Percentiles rank a stretch among this genome's conserved stretches.
Conservation (phyloP, 2,329 filamentous ascomycete species). For the Diaporthe velutina region DNA sequence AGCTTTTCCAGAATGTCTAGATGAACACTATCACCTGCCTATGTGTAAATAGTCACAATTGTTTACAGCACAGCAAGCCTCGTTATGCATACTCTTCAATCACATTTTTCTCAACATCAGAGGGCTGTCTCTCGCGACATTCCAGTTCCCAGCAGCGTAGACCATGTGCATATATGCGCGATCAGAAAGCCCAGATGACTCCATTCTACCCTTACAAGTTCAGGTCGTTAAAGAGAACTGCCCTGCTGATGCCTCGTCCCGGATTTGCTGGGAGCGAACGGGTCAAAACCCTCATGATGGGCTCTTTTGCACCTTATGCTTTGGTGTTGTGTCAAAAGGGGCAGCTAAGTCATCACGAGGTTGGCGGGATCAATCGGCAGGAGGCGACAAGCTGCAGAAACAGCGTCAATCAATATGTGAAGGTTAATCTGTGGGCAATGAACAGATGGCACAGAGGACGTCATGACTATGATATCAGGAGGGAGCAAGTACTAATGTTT, state of each 20-base stretch:
- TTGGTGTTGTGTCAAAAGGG: neutral
- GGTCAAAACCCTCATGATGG: neutral
- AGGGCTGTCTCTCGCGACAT: too few species aligned
- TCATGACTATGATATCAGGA: neutral
- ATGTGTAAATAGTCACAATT: neutral
- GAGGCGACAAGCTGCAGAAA: too few species aligned
- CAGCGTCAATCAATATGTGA: neutral
- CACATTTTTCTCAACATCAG: too few species aligned
- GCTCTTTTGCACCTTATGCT: neutral
- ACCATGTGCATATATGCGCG: neutral
- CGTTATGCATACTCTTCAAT: neutral
- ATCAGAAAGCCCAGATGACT: neutral
- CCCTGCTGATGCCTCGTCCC: neutral
- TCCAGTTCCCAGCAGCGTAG: too few species aligned
- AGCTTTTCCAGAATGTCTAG: neutral
- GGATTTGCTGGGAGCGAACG: too few species aligned
- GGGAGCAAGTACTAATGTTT: neutral
- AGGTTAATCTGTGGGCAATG: neutral
- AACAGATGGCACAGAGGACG: rapidly evolving
- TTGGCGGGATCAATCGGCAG: neutral
- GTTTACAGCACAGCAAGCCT: neutral
- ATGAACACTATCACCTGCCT: neutral
- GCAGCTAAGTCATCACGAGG: neutral
- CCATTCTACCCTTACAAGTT: neutral
- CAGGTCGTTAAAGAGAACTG: neutral